Evolutionary conservation across 192 early-diverging fungal species (phyloP), one percentile per base, ranked within the genome.

Genomic region (Backusella psychrophila): DNA sequence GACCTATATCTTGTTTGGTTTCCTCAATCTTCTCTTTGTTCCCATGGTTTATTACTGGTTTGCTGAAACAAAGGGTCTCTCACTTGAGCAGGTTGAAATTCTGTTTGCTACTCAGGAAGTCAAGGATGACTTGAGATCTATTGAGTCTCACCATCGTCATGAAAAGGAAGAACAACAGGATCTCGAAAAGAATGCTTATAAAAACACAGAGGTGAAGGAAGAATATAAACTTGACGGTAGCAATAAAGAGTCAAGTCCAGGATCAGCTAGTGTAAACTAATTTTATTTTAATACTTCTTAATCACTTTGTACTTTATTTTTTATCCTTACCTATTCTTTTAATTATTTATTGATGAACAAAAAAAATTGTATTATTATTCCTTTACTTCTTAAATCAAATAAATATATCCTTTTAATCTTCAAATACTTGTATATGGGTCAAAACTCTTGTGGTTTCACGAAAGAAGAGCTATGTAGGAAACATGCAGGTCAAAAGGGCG

Each of bases 61-160:
- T 19, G 94, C 94, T 6, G 96, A 96, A 85, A 96, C 93, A 63
- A 94, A 92, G 79, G 93, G 94, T 67, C 83, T 90, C 69, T 91
- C 90, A 19, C 83, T 93, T 14, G 91, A 94, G 53, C 86, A 92
- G 68, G 78, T 93, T 35, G 80, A 78, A 42, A 38, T 83, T 19
- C 14, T 83, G 31, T 83, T 83, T 71, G 75, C 69, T 15, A 56
- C 56, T 35, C 70, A 77, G 34, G 75, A 69, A 11, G n/a, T 73
- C 49, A 46, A 77, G 70, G 29, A 31, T 4, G 79, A 77, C 49
- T 63, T 71, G 6, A 12, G 59, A 59, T 76, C 75, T 0, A 39
- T 76, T 4, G 72, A n/a, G n/a, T 73, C 69, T 26, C 56, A 42
- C 34, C 68, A 69, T 38, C n/a, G 21, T 4, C 38, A 69, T 69